Percentiles rank a stretch among this genome's conserved stretches.
These are phyloP conservation scores for Endotrypanum monterogeii DNA, from an alignment of 208 protist genomes.

Conservation along the genomic window DNA sequence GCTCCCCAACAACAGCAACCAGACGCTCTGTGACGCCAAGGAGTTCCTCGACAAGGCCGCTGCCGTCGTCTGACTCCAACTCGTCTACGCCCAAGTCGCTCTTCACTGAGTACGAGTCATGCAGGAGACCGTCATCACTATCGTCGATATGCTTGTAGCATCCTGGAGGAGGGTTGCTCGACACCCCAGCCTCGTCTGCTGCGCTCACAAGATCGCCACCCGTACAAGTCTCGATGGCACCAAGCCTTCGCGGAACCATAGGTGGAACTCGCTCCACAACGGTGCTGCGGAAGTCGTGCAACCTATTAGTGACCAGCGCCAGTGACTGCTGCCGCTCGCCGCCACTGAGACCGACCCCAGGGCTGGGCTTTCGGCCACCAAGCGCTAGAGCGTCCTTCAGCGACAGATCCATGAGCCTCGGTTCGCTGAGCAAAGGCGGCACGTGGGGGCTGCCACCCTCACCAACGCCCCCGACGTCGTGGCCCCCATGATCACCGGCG, in stretches of 20 bases:
- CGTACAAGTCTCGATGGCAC: not conserved
- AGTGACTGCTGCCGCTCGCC: not conserved
- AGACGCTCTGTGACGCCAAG: conserved; percentile 74
- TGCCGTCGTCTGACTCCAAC: conserved; percentile 28
- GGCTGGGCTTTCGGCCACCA: not conserved
- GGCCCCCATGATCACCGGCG: conserved; percentile 6
- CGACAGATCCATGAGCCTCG: not conserved
- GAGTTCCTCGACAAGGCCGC: conserved; percentile 43
- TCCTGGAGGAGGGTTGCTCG: not conserved
- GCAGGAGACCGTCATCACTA: conserved; percentile 11
- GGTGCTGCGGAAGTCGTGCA: conserved; percentile 10
- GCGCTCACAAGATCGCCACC: not conserved
- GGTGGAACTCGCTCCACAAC: not conserved
- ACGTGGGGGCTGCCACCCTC: conserved; percentile 8
- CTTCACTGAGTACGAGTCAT: conserved; percentile 31
- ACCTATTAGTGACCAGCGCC: conserved; percentile 3
- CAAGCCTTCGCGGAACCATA: not conserved
- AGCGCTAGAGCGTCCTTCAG: not conserved
- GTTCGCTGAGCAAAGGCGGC: not conserved
- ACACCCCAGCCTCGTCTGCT: not conserved
- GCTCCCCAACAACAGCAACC: conserved; percentile 81
- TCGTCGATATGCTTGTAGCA: not conserved
- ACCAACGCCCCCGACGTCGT: not conserved
- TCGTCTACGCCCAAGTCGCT: conserved; percentile 34
- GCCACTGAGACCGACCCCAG: not conserved